Evolutionary conservation across 805 yeast genomes (phyloP), one percentile per base, ranked within the genome.

Genomic region (Pachysolen tannophilus): DNA sequence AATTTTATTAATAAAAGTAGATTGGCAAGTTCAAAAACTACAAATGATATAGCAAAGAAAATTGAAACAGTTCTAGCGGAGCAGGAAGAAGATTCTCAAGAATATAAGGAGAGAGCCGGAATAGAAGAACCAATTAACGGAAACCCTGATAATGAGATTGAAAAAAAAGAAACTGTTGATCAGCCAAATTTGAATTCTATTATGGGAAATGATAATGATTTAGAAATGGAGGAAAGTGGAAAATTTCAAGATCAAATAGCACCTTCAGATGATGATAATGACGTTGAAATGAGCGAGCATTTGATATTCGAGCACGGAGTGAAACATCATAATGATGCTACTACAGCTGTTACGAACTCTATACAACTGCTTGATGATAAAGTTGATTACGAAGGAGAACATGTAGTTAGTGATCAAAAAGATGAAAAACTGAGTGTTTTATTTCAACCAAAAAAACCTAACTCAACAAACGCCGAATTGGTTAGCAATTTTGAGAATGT

Each of bases 21-120:
- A n/a, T n/a, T n/a, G n/a, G n/a, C n/a, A n/a, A n/a, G n/a, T 45
- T 24, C 44, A 10, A 32, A 43, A 20, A 48, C 44, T 11, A 33
- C 32, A 16, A 16, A 14, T 10, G 26, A 30, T 16, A 7, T 7
- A 9, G 23, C 11, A 19, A 20, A 23, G 7, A 17, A 24, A 7
- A 13, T 13, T 15, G 19, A 21, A 24, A 23, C 23, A 8, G 30
- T 14, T 20, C 24, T 30, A 9, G 9, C 25, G 26, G 30, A 33
- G 9, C 31, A 26, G 15, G 40, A 29, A 10, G 31, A 37, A 5
- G 39, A 27, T 6, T 37, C 29, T 17, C 20, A 33, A 35, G 18
- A 30, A 33, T 18, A 33, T 28, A 28, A 35, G 18, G 34, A 32
- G 2, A 44, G 31, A 30, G 26, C 30, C 8, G 28, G 5, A 15